Evolutionary conservation across 768 basidiomycete genomes (phyloP), one percentile per base, ranked within the genome.

Genomic region (Clitopilus passeckerianus): DNA sequence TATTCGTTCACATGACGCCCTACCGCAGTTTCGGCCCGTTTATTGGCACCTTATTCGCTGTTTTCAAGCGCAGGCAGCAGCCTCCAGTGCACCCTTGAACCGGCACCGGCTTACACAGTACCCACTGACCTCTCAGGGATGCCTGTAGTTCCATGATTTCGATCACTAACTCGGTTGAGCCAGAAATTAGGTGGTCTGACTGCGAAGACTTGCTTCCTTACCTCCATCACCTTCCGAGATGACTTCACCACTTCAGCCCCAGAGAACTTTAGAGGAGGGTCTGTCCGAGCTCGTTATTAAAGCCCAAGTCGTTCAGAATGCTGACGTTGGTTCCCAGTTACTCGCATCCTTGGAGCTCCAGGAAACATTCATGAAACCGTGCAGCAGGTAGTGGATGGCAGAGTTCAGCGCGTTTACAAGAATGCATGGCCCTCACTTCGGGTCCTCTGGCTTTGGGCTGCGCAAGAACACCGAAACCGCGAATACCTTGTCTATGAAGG

Each of bases 401-500:
- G 72, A 10, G 57, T 79, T 6, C 71, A 77, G 57, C 75, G 77
- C 12, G 77, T 79, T 6, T 86, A 81, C 71, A 83, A 81, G 68
- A 76, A 82, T 58, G 68, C 79, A 8, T 81, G 72, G 72, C 76
- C 77, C 1, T 77, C 77, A 2, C 64, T 81, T 8, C 76, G 83
- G 7, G 67, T 65, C 14, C 79, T 83, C 65, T 85, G 82, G 82
- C 69, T 80, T 16, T 67, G 67, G 61, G 59, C 70, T 2, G 66
- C 68, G 1, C 57, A 71, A 46, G 61, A 73, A 46, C 75, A 77
- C 60, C 64, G 55, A 46, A 71, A 79, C 59, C 68, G 67, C 7
- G 72, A 74, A 5, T 84, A 82, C 64, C 57, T 83, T 57, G 77
- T 84, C 14, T 84, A 76, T 64, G 81, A 82, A 63, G 63, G 69